Evolutionary conservation across 306 rosid genomes (phyloP), one percentile per base, ranked within the genome.

Genomic region (Oemleria cerasiformis): DNA sequence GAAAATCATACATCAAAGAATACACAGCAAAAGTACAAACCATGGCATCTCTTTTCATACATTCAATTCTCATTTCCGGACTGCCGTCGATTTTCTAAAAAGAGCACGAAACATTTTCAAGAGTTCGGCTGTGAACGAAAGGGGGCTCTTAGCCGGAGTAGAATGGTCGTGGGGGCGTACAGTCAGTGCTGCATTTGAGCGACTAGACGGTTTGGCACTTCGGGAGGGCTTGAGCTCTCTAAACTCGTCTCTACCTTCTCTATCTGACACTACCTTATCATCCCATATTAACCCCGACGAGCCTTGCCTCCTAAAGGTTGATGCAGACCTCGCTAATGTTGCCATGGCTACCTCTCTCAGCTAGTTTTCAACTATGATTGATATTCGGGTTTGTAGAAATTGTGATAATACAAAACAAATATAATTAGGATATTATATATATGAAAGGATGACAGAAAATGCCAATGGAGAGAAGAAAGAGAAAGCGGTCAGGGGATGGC

Each of bases 221-320:
- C 15, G 70, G 59, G 30, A 49, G 3, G 67, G 51, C 53, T 62
- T 72, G 9, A 61, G 76, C 76, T 72, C 76, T 49, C 69, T 72
- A 5, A 19, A 72, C 13, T 73, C 55, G 16, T 54, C 21, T 17
- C 49, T 39, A 53, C 53, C 77, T 13, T 19, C 41, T 48, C 13
- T 72, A 39, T 51, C 65, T 42, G 20, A 48, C 36, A 72, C 17
- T 19, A 50, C 45, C 64, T 55, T 67, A 56, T 80, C 84, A 14
- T 76, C 68, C 77, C 80, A 72, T 0, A 80, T 71, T 34, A 72
- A 15, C 47, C 81, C 84, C 0, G 84, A 80, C 34, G 81, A 80
- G 13, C 78, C 84, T 15, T 76, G 80, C 54, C 84, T 74, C 72
- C 81, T 64, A 72, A 80, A 76, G 20, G 84, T 76, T n/a, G 74